Conservation (phyloP, 2,329 filamentous ascomycete species). For the Helotiales sp. region DNA sequence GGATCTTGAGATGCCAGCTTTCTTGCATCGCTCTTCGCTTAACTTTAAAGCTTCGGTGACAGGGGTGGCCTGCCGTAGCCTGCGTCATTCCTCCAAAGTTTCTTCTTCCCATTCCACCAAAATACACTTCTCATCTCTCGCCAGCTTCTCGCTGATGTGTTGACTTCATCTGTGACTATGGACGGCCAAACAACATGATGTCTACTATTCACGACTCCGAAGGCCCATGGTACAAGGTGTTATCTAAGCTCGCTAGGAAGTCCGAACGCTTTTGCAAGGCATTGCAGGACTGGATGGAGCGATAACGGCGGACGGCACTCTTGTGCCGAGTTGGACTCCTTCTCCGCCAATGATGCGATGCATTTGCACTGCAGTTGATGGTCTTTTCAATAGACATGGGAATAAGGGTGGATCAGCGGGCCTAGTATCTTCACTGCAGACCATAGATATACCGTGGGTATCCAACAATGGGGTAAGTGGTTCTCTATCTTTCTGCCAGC, state of each 20-base stretch:
- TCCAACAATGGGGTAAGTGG: conserved; percentile 6
- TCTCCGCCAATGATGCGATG: conserved; percentile 11
- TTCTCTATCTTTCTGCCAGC: not conserved
- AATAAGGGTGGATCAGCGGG: conserved; percentile 14
- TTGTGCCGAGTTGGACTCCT: conserved; percentile 7
- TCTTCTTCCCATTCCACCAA: not conserved
- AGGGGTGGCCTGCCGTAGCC: not conserved
- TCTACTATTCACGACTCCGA: not conserved
- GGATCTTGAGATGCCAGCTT: not conserved
- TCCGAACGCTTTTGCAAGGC: conserved; percentile 1
- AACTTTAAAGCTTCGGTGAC: not conserved
- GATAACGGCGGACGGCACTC: conserved; percentile 9
- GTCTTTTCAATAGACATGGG: conserved; percentile 2
- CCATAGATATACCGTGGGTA: conserved; percentile 6
- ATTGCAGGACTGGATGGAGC: not conserved
- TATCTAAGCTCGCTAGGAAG: conserved; percentile 10
- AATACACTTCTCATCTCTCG: not conserved
- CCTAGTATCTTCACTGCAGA: conserved; percentile 2
- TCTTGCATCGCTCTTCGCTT: not conserved
- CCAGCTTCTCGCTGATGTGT: not conserved
- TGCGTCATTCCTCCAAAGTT: not conserved
- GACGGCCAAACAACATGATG: too few species aligned
- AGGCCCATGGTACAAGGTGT: not conserved
- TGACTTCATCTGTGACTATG: not conserved
- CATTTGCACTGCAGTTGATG: not conserved